phyloP scores from a whole-genome alignment of 225 moss, liverwort and hornwort genomes.

The Asterella californica region DNA sequence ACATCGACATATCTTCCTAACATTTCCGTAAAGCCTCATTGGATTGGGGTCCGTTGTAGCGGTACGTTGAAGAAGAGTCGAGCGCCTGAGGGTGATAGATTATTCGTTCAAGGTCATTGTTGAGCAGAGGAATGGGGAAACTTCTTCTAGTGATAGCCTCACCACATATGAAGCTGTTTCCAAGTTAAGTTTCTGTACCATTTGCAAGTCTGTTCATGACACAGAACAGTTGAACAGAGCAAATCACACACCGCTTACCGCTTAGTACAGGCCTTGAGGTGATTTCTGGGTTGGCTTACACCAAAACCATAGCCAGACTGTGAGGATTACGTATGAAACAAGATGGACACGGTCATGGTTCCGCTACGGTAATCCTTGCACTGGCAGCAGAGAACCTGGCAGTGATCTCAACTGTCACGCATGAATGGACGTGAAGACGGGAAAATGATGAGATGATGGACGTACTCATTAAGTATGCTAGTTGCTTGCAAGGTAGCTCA shows the following conservation, averaged over 20 bases:
- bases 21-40: not conserved
- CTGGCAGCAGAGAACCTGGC: not conserved
- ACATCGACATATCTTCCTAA: too few relatives aligned
- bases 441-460: not conserved
- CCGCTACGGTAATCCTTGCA: not conserved
- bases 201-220: not conserved
- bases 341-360: not conserved
- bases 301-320: not conserved
- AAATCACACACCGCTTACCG: not conserved
- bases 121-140: not conserved
- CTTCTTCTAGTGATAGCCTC: not conserved
- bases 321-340: not conserved
- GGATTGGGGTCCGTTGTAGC: not conserved
- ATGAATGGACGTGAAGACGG: not conserved
- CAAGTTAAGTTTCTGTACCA: not conserved
- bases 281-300: not conserved
- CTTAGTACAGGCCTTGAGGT: not conserved
- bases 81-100: not conserved
- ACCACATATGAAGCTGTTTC: not conserved
- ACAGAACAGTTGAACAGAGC: too few relatives aligned
- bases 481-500: not conserved
- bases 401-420: not conserved
- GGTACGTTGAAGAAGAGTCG: not conserved
- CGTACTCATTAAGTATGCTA: not conserved
- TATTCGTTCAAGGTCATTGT: not conserved